Base-by-base conservation (phyloP, 1,284 basidiomycete genomes). In the Peniophora sp. region DNA sequence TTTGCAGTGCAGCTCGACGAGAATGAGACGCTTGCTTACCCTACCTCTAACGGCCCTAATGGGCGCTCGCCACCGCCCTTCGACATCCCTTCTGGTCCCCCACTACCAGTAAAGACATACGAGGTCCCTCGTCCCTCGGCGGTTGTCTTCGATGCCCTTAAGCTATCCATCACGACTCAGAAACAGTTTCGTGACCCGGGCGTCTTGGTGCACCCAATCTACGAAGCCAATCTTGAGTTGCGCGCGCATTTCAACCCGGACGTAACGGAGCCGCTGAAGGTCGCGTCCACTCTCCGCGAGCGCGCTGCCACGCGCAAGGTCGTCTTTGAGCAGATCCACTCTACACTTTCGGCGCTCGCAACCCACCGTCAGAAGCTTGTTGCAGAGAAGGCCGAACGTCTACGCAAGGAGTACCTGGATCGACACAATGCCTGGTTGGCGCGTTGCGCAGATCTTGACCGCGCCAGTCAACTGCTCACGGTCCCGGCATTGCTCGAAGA, bases 351-450 rank as follows among this genome's bases (percentile, higher is more conserved):
- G 37, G n/a, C 15, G 37, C 79, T 90, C 56, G 69, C 70, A 39
- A 68, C 73, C 53, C n/a, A n/a, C 8, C 76, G 78, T 24, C 73
- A 83, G 57, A 67, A 67, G 3, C 64, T 69, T 34, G 61, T 83
- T 23, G 64, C 72, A 24, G 74, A 73, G 52, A 91, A 90, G 63
- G 65, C 76, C 3, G 64, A 74, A 43, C 67, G 65, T 15, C 68
- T 94, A 34, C 75, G 75, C 47, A 72, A 75, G 49, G 83, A 92
- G 61, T 93, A 94, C 61, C 60, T 83, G 36, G 61, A 68, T 15
- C 68, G 88, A 36, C 83, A 93, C 58, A 74, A 83, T 56, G 72
- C 75, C 48, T 94, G 91, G 91, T 52, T 77, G 22, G 71, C 73
- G 3, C 85, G 89, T 58, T 91, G 90, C 61, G 70, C 73, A 10